Percentiles rank a stretch among this genome's conserved stretches.
These are phyloP conservation scores for Primulina huaijiensis DNA, from an alignment of 257 asterid species.

Conservation along the genomic window DNA sequence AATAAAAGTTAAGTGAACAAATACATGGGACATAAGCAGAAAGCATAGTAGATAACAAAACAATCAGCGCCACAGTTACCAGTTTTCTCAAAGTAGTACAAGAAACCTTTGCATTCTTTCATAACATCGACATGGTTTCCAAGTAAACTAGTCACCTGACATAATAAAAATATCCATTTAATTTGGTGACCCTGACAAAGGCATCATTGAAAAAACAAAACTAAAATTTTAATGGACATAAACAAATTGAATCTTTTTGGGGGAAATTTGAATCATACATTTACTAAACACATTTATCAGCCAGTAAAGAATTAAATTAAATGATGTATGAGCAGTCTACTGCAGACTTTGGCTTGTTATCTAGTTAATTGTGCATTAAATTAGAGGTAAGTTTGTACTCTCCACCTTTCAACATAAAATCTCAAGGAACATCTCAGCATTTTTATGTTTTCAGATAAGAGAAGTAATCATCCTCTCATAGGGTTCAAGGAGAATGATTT, in stretches of 20 bases:
- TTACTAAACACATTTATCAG: no score
- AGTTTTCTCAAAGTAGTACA: constrained; percentile 43
- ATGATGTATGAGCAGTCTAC: constrained; percentile 4
- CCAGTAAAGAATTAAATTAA: not conserved
- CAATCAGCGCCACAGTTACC: constrained; percentile 37
- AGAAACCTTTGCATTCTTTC: constrained; percentile 54
- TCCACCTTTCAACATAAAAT: not conserved
- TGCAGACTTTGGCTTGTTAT: not conserved
- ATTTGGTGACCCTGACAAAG: constrained; percentile 25
- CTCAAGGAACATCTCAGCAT: no score
- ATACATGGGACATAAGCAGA: not conserved
- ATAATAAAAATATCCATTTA: constrained; percentile 23
- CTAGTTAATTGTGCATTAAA: constrained; percentile 8
- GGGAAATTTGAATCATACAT: constrained; percentile 8
- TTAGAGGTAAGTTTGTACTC: not conserved
- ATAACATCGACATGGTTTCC: constrained; percentile 53
- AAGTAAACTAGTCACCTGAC: constrained; percentile 52
- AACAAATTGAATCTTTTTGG: constrained; percentile 12
- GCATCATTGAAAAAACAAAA: constrained; percentile 24
- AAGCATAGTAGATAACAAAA: constrained; percentile 21
- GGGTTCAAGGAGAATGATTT: no score
- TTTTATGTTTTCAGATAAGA: no score
- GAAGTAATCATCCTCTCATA: no score
- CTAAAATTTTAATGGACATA: constrained; percentile 1
- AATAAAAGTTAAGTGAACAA: no score